phyloP scores from a whole-genome alignment of 2,329 filamentous ascomycete genomes.

The Thielaviopsis euricoi region DNA sequence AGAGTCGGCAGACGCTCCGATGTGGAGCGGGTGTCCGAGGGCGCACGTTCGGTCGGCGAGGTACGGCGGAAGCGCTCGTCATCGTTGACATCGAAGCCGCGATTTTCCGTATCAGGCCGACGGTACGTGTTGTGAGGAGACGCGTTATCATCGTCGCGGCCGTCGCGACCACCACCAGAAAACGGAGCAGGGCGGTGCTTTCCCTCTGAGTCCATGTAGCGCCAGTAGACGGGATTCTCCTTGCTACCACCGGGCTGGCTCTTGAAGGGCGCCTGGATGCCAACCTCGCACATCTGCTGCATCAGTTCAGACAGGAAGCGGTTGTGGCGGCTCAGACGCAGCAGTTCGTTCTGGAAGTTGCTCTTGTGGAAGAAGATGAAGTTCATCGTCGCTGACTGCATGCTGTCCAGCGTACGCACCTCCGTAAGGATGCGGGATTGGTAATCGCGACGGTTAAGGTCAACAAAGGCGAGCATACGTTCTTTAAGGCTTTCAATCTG shows the following conservation, averaged over 20 bases:
- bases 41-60: not conserved
- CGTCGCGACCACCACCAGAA: not conserved
- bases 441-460: constrained; percentile 76
- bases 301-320: constrained; percentile 89
- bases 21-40: constrained; percentile 5
- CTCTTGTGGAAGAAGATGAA: constrained; percentile 96
- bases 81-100: not conserved
- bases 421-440: constrained; percentile 76
- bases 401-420: constrained; percentile 61
- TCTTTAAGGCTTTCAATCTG: constrained; percentile 70
- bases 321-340: constrained; percentile 80
- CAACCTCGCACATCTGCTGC: constrained; percentile 65
- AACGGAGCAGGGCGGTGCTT: not conserved
- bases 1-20: constrained; percentile 9
- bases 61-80: not conserved
- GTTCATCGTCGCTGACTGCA: constrained; percentile 74
- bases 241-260: constrained; percentile 49
- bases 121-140: constrained; percentile 4
- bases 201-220: constrained; percentile 14
- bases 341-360: constrained; percentile 87
- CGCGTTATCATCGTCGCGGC: constrained; percentile 2
- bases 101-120: not conserved
- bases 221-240: constrained; percentile 47
- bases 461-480: constrained; percentile 68
- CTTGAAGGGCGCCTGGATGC: constrained; percentile 60